Conservation (phyloP, 352 stramenopile species). For the Globisporangium uncinulatum region DNA sequence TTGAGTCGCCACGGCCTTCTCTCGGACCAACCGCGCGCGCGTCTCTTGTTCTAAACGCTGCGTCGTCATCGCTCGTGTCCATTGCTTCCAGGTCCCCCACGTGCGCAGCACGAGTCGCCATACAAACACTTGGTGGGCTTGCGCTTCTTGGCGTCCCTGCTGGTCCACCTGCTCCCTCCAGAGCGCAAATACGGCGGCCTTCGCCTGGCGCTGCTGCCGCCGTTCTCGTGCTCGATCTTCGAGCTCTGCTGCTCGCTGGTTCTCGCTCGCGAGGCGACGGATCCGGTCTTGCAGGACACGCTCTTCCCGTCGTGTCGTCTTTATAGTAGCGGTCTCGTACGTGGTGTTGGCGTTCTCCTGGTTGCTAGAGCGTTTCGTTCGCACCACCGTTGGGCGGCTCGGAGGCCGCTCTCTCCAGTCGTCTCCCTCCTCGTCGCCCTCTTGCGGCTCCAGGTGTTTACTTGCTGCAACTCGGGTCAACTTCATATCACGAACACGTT, state of each 20-base stretch:
- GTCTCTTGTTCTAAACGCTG: conserved; percentile 14
- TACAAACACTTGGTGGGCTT: conserved; percentile 5
- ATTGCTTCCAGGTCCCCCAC: conserved; percentile 18
- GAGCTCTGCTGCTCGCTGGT: conserved; percentile 1
- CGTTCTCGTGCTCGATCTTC: conserved; percentile 2
- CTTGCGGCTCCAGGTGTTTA: conserved; percentile 1
- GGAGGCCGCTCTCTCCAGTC: background rate
- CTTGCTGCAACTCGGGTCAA: conserved; percentile 8
- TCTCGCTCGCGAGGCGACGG: conserved; percentile 19
- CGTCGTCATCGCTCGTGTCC: background rate
- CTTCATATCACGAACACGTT: conserved; percentile 20
- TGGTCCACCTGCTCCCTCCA: conserved; percentile 3
- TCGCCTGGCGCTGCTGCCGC: background rate
- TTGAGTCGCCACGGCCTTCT: conserved; percentile 12
- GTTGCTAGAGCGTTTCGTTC: conserved; percentile 17
- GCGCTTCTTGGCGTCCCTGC: background rate
- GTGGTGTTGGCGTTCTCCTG: conserved; percentile 10
- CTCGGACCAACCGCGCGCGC: conserved; percentile 11
- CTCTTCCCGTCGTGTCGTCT: conserved; percentile 11
- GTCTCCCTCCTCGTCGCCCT: background rate
- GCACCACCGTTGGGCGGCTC: background rate
- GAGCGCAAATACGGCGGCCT: background rate
- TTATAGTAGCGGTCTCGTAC: background rate
- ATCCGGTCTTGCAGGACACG: conserved; percentile 29
- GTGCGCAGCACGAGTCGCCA: conserved; percentile 19